A percentile compares a stretch with the other conserved stretches of the same genome.
phyloP scores from a whole-genome alignment of 805 yeast species.

The Schizosaccharomyces japonicus region DNA sequence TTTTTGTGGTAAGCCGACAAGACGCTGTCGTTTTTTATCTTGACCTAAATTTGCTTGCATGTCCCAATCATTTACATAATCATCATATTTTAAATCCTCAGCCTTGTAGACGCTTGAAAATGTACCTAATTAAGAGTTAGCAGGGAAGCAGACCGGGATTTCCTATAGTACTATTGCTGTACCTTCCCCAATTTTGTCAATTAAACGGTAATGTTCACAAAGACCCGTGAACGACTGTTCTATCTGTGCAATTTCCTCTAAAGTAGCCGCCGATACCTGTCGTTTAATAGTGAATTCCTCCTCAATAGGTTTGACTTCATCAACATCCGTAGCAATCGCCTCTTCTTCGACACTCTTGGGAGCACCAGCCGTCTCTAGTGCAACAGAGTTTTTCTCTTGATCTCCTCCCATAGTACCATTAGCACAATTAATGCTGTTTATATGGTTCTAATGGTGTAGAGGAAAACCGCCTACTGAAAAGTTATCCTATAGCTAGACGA shows the following conservation, averaged over 20 bases:
- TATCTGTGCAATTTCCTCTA: slow-evolving; percentile 33
- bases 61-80: slow-evolving; percentile 17
- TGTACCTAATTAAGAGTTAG: slow-evolving; percentile 21
- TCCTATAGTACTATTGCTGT: neutral
- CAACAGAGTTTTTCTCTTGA: too few species aligned
- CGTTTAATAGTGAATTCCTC: slow-evolving; percentile 17
- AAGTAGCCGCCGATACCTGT: slow-evolving; percentile 28
- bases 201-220: slow-evolving; percentile 23
- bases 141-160: neutral
- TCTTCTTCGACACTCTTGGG: too few species aligned
- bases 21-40: too few species aligned
- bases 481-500: too few species aligned
- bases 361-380: too few species aligned
- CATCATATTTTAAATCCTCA: slow-evolving; percentile 22
- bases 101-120: slow-evolving; percentile 41
- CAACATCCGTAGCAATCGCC: slow-evolving; percentile 8
- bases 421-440: too few species aligned
- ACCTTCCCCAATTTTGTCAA: slow-evolving; percentile 36
- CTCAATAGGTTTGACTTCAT: slow-evolving; percentile 9
- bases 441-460: too few species aligned
- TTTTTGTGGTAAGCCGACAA: neutral
- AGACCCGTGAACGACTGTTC: slow-evolving; percentile 32
- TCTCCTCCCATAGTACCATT: too few species aligned
- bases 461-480: too few species aligned
- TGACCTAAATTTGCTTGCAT: neutral